Conservation (phyloP, 75 land plant genomes). For the Sequoia sempervirens region DNA sequence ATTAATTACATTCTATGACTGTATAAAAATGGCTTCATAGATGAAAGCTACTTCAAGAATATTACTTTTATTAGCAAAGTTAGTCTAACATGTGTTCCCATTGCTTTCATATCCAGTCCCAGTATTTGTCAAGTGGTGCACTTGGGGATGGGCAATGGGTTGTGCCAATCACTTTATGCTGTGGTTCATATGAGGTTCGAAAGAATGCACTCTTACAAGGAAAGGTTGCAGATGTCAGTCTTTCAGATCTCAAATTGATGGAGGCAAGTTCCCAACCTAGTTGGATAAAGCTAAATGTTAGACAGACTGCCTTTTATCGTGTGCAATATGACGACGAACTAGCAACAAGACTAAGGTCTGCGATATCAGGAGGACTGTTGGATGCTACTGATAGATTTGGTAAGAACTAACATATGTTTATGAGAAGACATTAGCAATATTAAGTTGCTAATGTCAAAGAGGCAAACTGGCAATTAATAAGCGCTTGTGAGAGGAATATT, state of each 20-base stretch:
- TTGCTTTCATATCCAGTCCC: constrained; percentile 63
- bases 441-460: neutral
- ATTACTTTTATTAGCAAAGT: neutral
- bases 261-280: constrained; percentile 2
- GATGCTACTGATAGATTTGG: constrained; percentile 72
- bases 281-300: constrained; percentile 89
- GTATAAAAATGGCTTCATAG: neutral
- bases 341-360: constrained; percentile 54
- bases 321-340: constrained; percentile 91
- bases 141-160: constrained; percentile 88
- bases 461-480: neutral
- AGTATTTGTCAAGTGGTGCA: constrained; percentile 70
- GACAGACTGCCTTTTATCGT: constrained; percentile 88
- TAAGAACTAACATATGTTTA: constrained; percentile 13
- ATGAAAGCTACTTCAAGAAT: neutral
- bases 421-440: neutral
- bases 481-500: neutral
- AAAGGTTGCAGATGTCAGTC: constrained; percentile 15
- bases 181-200: constrained; percentile 50
- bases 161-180: constrained; percentile 80
- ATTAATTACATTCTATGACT: neutral
- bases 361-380: constrained; percentile 50
- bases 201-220: constrained; percentile 46
- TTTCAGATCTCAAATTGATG: neutral
- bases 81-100: neutral